Conservation (phyloP, 2,329 filamentous ascomycete genomes). For the Endoconidiophora laricicola region DNA sequence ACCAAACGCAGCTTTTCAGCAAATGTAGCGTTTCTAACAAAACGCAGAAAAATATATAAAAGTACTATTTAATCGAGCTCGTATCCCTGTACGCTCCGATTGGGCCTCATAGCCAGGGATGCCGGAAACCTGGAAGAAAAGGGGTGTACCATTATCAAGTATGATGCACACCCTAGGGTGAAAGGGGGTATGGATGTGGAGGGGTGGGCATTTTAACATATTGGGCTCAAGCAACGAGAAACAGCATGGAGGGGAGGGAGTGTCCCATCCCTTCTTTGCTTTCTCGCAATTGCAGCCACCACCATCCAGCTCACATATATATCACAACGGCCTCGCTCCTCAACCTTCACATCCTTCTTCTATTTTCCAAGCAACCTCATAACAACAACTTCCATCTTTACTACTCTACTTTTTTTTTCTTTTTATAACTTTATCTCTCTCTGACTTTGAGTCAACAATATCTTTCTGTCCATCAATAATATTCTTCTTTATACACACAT, state of each 20-base stretch:
- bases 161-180: neutral
- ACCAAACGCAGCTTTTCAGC: too few relatives aligned
- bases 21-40: too few relatives aligned
- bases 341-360: neutral
- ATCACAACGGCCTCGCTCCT: neutral
- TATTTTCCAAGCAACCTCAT: neutral
- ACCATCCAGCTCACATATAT: neutral
- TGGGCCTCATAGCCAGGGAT: too few relatives aligned
- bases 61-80: too few relatives aligned
- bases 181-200: neutral
- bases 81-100: too few relatives aligned
- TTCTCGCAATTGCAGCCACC: too few relatives aligned
- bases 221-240: too few relatives aligned
- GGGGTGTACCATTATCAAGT: neutral
- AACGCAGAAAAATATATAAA: too few relatives aligned
- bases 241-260: too few relatives aligned
- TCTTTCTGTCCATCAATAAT: neutral
- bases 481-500: conserved; percentile 7
- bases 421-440: neutral
- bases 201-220: neutral
- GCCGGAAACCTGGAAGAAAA: neutral
- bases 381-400: neutral
- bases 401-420: neutral
- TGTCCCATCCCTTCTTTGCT: too few relatives aligned
- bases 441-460: neutral